Conservation (phyloP, 2,329 filamentous ascomycete species). For the Diplocarpon rosae region DNA sequence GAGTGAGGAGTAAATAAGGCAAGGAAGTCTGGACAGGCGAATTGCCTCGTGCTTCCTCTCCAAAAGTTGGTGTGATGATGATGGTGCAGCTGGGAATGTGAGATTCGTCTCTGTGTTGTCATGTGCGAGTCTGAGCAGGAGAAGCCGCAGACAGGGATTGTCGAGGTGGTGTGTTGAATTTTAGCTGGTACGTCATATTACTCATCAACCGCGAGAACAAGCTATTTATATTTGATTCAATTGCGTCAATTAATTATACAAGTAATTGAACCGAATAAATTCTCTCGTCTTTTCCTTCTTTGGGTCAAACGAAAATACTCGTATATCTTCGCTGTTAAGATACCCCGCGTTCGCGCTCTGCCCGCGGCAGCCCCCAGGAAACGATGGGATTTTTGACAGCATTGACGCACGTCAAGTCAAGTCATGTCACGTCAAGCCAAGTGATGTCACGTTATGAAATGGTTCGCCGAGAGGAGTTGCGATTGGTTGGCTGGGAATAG, state of each 20-base stretch:
- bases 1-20: too few species aligned
- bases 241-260: too few species aligned
- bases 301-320: too few species aligned
- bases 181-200: slow-evolving; percentile 8
- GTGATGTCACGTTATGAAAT: slow-evolving; percentile 6
- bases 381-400: slow-evolving; percentile 1
- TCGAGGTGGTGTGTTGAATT: not conserved
- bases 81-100: not conserved
- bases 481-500: slow-evolving; percentile 7
- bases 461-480: not conserved
- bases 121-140: slow-evolving; percentile 4
- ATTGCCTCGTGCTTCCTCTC: not conserved
- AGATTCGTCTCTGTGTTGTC: not conserved
- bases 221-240: not conserved
- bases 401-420: not conserved
- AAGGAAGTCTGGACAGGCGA: too few species aligned
- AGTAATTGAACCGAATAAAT: too few species aligned
- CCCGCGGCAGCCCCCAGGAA: too few species aligned
- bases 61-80: not conserved
- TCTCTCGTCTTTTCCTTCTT: too few species aligned
- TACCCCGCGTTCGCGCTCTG: too few species aligned
- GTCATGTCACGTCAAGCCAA: not conserved
- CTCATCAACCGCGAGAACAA: slow-evolving; percentile 3
- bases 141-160: slow-evolving; percentile 2
- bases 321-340: not conserved